Evolutionary conservation across 2,329 filamentous ascomycete species (phyloP), one percentile per base, ranked within the genome.

Genomic region (Ampelomyces quisqualis): DNA sequence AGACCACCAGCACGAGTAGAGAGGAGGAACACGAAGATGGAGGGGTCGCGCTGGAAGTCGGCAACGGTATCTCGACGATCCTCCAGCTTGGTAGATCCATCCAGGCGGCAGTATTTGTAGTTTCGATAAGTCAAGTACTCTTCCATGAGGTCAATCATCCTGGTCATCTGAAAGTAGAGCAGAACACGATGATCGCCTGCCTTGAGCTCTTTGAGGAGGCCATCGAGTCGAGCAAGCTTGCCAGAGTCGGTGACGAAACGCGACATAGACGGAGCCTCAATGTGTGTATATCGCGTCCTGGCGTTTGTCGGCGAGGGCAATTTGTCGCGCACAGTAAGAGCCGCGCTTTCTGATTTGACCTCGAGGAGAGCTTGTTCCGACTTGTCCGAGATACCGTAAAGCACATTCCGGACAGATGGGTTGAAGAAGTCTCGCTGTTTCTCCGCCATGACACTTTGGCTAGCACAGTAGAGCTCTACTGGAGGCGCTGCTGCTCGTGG

Each of bases 121-220:
- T 97, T 96, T 67, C 93, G 88, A 73, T 97, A 97, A 0, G 93
- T 97, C 44, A 98, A 77, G 59, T 97, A 98, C 71, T 98, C 93
- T 69, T 98, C 93, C 88, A 97, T 97, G 46, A 98, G 76, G 67
- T 98, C 91, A 64, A 98, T 97, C 93, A 98, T 98, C 64, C 88
- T 87, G 3, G 93, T 98, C 93, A 98, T 98, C 76, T 98, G 93
- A 87, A 98, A 98, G 77, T 98, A 98, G 14, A 98, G 76, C 38
- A 98, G 77, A 15, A 98, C 93, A 62, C 93, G 90, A 58, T 98
- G 93, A 23, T 87, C 87, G 49, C 86, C 88, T 48, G 89, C 86
- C 77, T 97, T 98, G 60, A 98, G 83, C 67, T 90, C 80, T 65
- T 87, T 87, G 10, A 98, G 78, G 13, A 98, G 77, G 53, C 88